phyloP scores from a whole-genome alignment of 495 filamentous ascomycete genomes.

The Elaphomyces granulatus region DNA sequence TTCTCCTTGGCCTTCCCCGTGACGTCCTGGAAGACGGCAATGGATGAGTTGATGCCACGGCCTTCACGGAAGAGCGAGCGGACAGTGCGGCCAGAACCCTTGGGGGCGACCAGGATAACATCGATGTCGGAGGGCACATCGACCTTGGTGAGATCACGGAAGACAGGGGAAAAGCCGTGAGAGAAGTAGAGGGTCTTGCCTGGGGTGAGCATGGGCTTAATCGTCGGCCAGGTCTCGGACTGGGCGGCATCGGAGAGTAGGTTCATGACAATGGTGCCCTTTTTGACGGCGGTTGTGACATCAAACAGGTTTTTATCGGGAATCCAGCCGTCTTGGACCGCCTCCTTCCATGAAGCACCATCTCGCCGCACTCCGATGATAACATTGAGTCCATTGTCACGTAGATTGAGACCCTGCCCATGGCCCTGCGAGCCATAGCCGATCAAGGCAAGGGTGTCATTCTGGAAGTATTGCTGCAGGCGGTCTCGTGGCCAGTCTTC shows the following conservation, averaged over 20 bases:
- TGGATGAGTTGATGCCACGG: slow-evolving; percentile 98
- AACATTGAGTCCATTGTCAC: slow-evolving; percentile 97
- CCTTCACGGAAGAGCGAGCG: slow-evolving; percentile 95
- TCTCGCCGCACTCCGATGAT: slow-evolving; percentile 97
- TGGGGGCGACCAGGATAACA: slow-evolving; percentile 97
- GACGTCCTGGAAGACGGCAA: slow-evolving; percentile 97
- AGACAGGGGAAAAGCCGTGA: slow-evolving; percentile 99
- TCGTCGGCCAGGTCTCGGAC: slow-evolving; percentile 92
- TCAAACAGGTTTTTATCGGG: slow-evolving; percentile 98
- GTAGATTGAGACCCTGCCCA: slow-evolving; percentile 96
- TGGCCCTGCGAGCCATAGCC: slow-evolving; percentile 98
- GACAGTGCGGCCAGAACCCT: slow-evolving; percentile 96
- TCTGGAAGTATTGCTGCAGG: slow-evolving; percentile 98
- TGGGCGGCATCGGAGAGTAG: slow-evolving; percentile 94
- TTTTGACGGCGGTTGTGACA: slow-evolving; percentile 83
- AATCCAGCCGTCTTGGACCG: slow-evolving; percentile 92
- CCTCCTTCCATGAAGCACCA: slow-evolving; percentile 96
- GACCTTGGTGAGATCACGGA: slow-evolving; percentile 98
- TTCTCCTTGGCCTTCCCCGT: slow-evolving; percentile 97
- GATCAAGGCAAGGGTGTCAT: slow-evolving; percentile 97
- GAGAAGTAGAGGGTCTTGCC: slow-evolving; percentile 99
- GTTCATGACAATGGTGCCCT: slow-evolving; percentile 97
- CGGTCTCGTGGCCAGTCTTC: slow-evolving; percentile 97
- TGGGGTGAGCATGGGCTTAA: slow-evolving; percentile 97
- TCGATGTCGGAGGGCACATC: slow-evolving; percentile 90